Evolutionary conservation across 805 yeast genomes (phyloP), one percentile per base, ranked within the genome.

Genomic region (Monosporozyma servazzii): DNA sequence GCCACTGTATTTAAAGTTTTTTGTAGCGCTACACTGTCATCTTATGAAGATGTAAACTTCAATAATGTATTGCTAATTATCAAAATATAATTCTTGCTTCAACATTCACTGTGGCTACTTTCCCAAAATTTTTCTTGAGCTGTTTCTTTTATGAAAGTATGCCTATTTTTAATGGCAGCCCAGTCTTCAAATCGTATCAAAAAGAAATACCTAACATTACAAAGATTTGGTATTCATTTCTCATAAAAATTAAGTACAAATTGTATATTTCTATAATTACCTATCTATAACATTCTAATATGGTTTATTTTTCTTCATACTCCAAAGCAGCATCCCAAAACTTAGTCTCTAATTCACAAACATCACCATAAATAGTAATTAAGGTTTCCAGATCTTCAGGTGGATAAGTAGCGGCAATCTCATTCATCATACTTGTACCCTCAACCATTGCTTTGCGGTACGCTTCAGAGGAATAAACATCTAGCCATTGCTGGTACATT

Each of bases 251-350:
- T 5, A 33, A 33, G n/a, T 33, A 33, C 37, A 33, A 5, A 33
- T 13, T 33, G 7, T 33, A 13, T 33, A 33, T 33, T n/a, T 13
- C 8, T 33, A 33, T 33, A 33, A 33, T 11, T 13, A 15, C 18
- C 7, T 33, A 33, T 33, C 37, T 33, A 33, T 33, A 33, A 33
- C n/a, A 33, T 33, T 18, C 8, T 17, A 20, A 15, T 5, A 25
- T n/a, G 21, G 33, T 15, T 25, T 44, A 30, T 18, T 47, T 29
- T 27, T 45, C 48, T 50, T 51, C 52, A 45, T 46, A 62, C 17
- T 58, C 48, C 21, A 69, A 47, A 1, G 73, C 70, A 11, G 71
- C 84, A 59, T 77, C 75, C 95, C 95, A 86, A 62, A 86, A 86
- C 21, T 70, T 74, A 23, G 79, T 72, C 64, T 86, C 95, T 48